Evolutionary conservation across 345 rosid species (phyloP).

Genomic region (Gossypium sturtianum): DNA sequence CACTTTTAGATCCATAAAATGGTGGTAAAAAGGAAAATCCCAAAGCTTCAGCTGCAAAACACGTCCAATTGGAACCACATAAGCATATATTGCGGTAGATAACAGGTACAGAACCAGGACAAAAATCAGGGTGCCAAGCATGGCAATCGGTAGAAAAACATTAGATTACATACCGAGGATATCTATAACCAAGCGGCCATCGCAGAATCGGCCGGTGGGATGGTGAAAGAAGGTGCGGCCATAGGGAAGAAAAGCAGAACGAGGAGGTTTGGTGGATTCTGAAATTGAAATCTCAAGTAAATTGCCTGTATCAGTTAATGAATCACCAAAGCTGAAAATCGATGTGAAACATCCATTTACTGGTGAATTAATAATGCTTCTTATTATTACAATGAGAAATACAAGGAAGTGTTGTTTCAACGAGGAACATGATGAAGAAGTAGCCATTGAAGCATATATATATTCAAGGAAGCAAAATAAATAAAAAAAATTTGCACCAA

Average conservation of each 20-base stretch:
- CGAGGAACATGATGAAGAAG: not conserved
- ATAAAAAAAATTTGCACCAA: not conserved
- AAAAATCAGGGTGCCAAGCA: too few species aligned
- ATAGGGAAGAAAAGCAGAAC: slow-evolving; percentile 32
- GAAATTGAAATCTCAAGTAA: slow-evolving; percentile 7
- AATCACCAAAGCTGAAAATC: slow-evolving; percentile 58
- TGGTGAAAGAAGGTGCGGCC: slow-evolving; percentile 38
- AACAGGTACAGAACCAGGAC: too few species aligned
- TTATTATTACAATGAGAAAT: not conserved
- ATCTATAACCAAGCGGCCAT: slow-evolving; percentile 53
- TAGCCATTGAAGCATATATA: not conserved
- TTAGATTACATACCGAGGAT: slow-evolving; percentile 32
- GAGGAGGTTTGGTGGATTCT: slow-evolving; percentile 13
- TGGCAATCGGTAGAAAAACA: too few species aligned
- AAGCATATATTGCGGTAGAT: not conserved
- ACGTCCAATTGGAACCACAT: not conserved
- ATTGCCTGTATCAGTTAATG: slow-evolving; percentile 54
- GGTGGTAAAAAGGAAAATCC: slow-evolving; percentile 14
- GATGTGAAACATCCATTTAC: slow-evolving; percentile 20
- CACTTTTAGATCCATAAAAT: slow-evolving; percentile 24
- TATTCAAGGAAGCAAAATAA: not conserved
- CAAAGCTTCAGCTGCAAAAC: not conserved
- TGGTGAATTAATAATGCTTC: not conserved
- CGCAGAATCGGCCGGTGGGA: slow-evolving; percentile 46
- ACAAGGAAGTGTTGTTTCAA: not conserved